Conservation (phyloP, 1,139 yeast species). For the Saccharomyces pastorianus region DNA sequence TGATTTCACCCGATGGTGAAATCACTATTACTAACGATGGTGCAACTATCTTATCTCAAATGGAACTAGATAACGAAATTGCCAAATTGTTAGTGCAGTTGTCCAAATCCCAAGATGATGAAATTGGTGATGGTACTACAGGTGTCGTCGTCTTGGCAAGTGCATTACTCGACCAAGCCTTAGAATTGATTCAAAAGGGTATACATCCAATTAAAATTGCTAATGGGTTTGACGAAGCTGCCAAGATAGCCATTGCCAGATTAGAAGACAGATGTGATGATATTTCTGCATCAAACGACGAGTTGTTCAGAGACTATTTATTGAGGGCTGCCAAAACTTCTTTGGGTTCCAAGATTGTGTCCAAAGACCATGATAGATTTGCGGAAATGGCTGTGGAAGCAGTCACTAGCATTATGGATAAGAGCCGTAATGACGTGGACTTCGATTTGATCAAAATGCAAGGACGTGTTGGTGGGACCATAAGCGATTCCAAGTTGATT, state of each 20-base stretch:
- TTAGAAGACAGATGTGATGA: constrained; percentile 62
- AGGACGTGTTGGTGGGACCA: constrained; percentile 93
- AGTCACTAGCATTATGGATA: constrained; percentile 84
- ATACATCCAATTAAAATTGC: constrained; percentile 96
- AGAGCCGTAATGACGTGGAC: constrained; percentile 88
- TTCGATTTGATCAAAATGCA: constrained; percentile 92
- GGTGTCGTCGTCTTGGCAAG: constrained; percentile 97
- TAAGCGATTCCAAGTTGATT: constrained; percentile 76
- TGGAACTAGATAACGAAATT: constrained; percentile 93
- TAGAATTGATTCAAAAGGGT: constrained; percentile 90
- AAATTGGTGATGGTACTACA: constrained; percentile 98
- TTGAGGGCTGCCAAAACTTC: constrained; percentile 92
- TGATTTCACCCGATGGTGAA: constrained; percentile 91
- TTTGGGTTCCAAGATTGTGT: constrained; percentile 89
- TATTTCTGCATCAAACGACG: constrained; percentile 19
- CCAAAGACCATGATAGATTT: constrained; percentile 86
- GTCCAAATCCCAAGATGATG: constrained; percentile 94
- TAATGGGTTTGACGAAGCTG: constrained; percentile 95
- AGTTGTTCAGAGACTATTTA: constrained; percentile 44
- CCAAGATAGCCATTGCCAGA: constrained; percentile 75
- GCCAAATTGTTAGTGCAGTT: constrained; percentile 92
- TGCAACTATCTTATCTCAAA: constrained; percentile 89
- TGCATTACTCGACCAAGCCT: constrained; percentile 87
- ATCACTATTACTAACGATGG: constrained; percentile 98
- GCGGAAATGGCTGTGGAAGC: constrained; percentile 98